Base-by-base conservation (phyloP, 1,284 basidiomycete species). In the Wolfiporia cocos region DNA sequence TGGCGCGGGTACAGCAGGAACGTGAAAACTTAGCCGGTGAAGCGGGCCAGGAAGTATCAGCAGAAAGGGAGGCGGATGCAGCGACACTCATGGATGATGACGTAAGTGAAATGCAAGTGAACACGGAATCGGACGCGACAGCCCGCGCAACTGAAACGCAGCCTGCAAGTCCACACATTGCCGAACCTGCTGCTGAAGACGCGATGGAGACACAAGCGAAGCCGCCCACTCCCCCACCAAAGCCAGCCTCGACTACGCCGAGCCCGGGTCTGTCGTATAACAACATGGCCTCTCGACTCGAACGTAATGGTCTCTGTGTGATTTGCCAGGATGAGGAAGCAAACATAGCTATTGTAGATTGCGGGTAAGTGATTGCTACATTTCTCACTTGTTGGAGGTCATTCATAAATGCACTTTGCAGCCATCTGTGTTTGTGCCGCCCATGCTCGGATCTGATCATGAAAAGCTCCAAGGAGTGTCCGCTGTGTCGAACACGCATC, bases 301-400 rank as follows among this genome's bases (percentile, higher is more conserved):
- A 91, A 45, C 73, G 84, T 17, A 73, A 71, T 11, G 90, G 91
- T 0, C 62, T 92, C 2, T 94, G 90, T 58, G 86, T 93, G 0
- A 77, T 93, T 14, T 94, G 91, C 58, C 89, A 92, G 58, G 91
- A 93, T 51, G 86, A 92, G 43, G 90, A 93, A 51, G 90, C 90
- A 1, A 91, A 86, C 49, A 86, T 94, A 41, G 91, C 89, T 1
- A 81, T 92, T 39, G 86, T 92, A n/a, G 90, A 94, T 62, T 94
- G 91, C 75, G 91, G 91, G 84, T 89, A 58, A 37, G 82, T 73
- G 2, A 34, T 24, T 41, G 37, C 22, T 11, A 10, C 17, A 11
- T 34, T 18, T 7, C 48, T 32, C 28, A 34, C 31, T 21, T 29
- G 30, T 36, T 34, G 15, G 12, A 9, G 26, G 14, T 28, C 36